phyloP scores from a whole-genome alignment of 1,139 yeast species.

The Candida neerlandica region DNA sequence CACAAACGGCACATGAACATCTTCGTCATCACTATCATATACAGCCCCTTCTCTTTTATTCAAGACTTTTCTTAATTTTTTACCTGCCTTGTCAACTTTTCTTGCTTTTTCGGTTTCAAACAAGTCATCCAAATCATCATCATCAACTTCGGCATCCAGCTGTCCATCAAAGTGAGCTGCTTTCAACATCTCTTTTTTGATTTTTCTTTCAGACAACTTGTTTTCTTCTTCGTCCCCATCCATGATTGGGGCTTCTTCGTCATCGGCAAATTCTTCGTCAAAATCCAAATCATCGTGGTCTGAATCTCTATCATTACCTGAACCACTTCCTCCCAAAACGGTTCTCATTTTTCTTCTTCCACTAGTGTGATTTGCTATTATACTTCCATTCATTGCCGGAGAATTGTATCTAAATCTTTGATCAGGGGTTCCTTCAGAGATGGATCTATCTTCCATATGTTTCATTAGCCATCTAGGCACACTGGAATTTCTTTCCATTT shows the following conservation, averaged over 20 bases:
- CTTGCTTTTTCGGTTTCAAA: conserved; percentile 64
- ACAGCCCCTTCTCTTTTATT: conserved; percentile 87
- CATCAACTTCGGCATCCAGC: conserved; percentile 58
- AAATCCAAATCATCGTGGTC: conserved; percentile 93
- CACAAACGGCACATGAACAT: conserved; percentile 69
- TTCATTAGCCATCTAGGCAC: conserved; percentile 97
- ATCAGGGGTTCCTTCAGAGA: conserved; percentile 50
- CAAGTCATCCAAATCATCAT: conserved; percentile 64
- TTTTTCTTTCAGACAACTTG: conserved; percentile 82
- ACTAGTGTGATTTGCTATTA: conserved; percentile 23
- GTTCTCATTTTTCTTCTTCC: conserved; percentile 51
- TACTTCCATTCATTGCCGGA: conserved; percentile 18
- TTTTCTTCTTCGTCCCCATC: conserved; percentile 97
- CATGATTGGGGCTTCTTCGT: conserved; percentile 97
- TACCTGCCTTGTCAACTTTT: conserved; percentile 90
- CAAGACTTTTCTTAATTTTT: conserved; percentile 78
- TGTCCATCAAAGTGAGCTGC: conserved; percentile 76
- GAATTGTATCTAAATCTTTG: conserved; percentile 43
- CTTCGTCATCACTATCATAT: conserved; percentile 80
- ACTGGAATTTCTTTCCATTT: conserved; percentile 79
- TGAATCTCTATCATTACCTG: conserved; percentile 61
- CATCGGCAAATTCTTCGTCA: conserved; percentile 97
- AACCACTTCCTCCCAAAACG: conserved; percentile 54
- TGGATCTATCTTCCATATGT: conserved; percentile 69
- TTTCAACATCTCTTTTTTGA: conserved; percentile 86